Percentiles rank a stretch among this genome's conserved stretches.
Evolutionary conservation across 2,329 filamentous ascomycete species (phyloP).

Genomic region (Aspergillus costaricaensis): DNA sequence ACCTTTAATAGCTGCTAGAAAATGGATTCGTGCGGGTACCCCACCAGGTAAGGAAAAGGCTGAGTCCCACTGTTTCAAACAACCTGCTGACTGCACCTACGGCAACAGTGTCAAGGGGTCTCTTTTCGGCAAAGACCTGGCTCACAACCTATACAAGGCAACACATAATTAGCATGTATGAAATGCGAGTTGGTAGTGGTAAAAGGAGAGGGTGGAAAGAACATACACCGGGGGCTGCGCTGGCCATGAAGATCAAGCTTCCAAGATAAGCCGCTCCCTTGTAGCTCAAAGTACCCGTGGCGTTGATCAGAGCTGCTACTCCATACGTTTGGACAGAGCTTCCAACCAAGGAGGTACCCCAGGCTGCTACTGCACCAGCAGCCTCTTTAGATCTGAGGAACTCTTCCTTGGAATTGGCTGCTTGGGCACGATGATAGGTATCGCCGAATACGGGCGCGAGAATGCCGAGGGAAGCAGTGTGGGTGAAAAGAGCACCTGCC

Average conservation of each 20-base stretch:
- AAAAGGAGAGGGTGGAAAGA: not conserved
- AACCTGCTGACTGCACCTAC: slow-evolving; percentile 81
- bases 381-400: slow-evolving; percentile 94
- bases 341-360: slow-evolving; percentile 86
- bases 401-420: slow-evolving; percentile 92
- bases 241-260: slow-evolving; percentile 86
- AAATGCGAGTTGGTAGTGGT: not conserved
- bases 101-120: slow-evolving; percentile 84
- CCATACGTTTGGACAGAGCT: slow-evolving; percentile 88
- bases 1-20: slow-evolving; percentile 45
- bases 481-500: slow-evolving; percentile 93
- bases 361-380: slow-evolving; percentile 79
- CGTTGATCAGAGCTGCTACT: slow-evolving; percentile 87
- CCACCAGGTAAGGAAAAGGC: slow-evolving; percentile 95
- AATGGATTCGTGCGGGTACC: slow-evolving; percentile 93
- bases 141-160: slow-evolving; percentile 68
- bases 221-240: slow-evolving; percentile 80
- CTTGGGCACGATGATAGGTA: slow-evolving; percentile 89
- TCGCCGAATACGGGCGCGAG: slow-evolving; percentile 89
- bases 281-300: slow-evolving; percentile 91
- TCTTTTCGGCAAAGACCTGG: slow-evolving; percentile 87
- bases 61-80: slow-evolving; percentile 90
- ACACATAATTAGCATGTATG: not conserved
- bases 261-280: slow-evolving; percentile 96
- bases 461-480: slow-evolving; percentile 84